A percentile compares a stretch with the other conserved stretches of the same genome.
Evolutionary conservation across 257 asterid genomes (phyloP).

Genomic region (Solanum sparsipilum): DNA sequence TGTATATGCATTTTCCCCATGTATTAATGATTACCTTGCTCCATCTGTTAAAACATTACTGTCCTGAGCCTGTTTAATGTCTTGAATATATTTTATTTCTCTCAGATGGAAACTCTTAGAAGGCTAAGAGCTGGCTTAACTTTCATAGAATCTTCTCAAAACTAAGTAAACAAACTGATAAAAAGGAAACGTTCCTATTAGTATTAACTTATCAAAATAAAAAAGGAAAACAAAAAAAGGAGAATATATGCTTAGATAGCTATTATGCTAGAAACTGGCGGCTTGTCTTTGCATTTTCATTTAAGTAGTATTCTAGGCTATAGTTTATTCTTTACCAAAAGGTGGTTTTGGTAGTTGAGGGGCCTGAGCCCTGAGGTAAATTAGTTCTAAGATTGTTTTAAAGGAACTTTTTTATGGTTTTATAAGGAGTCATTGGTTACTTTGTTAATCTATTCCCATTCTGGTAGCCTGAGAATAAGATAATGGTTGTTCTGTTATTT

Average conservation of each 20-base stretch:
- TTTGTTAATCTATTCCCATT: neutral
- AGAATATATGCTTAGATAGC: neutral
- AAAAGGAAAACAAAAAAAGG: neutral
- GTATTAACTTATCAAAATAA: neutral
- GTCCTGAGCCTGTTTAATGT: neutral
- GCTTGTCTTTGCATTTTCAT: neutral
- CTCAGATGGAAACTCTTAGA: neutral
- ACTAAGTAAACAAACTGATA: neutral
- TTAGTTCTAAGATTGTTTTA: neutral
- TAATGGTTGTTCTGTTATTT: neutral
- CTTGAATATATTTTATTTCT: neutral
- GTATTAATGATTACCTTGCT: neutral
- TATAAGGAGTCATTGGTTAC: neutral
- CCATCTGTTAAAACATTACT: neutral
- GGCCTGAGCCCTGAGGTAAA: neutral
- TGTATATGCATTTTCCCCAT: neutral
- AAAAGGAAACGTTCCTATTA: neutral
- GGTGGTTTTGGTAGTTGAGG: neutral
- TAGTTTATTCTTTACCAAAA: neutral
- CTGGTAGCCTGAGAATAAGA: neutral
- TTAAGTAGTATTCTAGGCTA: neutral
- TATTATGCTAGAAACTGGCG: neutral
- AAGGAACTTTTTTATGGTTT: neutral
- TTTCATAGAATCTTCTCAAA: neutral
- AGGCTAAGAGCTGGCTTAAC: neutral